These are phyloP conservation scores for Alloteropsis semialata DNA, from an alignment of 176 grass and related monocot genomes.

Conservation along the genomic window DNA sequence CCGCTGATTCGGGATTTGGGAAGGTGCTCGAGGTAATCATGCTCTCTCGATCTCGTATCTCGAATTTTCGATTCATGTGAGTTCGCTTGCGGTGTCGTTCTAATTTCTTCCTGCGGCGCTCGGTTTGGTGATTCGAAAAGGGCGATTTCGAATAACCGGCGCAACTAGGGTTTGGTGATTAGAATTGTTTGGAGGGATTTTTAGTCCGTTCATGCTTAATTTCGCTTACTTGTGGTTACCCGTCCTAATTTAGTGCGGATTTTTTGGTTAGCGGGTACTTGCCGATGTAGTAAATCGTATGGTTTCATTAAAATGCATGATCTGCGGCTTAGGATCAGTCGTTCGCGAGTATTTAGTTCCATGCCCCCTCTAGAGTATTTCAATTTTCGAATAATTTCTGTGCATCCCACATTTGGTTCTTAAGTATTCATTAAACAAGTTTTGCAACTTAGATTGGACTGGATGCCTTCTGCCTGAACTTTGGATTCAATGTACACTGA, in stretches of 20 bases:
- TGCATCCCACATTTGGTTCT: neutral
- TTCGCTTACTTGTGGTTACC: neutral
- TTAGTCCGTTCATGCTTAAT: neutral
- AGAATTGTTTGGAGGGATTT: neutral
- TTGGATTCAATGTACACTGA: neutral
- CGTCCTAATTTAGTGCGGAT: neutral
- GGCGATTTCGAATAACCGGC: neutral
- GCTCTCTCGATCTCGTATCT: neutral
- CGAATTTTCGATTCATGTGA: neutral
- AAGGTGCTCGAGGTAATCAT: conserved; percentile 24
- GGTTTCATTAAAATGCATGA: neutral
- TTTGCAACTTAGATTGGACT: neutral
- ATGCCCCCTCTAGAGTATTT: too few species aligned
- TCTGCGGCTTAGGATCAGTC: neutral
- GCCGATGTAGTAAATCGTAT: neutral
- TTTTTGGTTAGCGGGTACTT: neutral
- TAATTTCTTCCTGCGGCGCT: neutral
- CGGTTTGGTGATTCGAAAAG: too few species aligned
- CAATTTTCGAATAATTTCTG: neutral
- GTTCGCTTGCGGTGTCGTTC: neutral
- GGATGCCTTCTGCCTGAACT: neutral
- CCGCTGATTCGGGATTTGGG: conserved; percentile 20
- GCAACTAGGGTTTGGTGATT: conserved; percentile 26
- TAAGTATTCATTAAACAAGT: neutral
- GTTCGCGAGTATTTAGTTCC: neutral